Evolutionary conservation across 257 asterid species (phyloP).

Genomic region (Lycium barbarum): DNA sequence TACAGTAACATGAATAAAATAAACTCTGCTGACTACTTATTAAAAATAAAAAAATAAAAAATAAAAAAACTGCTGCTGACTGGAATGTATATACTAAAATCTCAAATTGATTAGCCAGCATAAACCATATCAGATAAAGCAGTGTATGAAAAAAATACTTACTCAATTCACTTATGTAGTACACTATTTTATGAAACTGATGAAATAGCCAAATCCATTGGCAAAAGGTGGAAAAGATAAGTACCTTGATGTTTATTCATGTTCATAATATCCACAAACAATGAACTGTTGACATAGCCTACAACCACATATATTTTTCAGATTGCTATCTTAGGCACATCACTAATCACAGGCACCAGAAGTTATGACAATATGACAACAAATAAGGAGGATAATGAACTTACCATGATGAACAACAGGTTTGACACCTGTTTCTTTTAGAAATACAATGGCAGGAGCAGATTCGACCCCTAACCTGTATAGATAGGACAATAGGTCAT

Average conservation of each 20-base stretch:
- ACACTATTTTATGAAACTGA: slow-evolving; percentile 10
- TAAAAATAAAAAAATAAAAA: too few species aligned
- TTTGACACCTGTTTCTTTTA: slow-evolving; percentile 90
- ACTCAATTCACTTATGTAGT: background rate
- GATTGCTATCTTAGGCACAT: slow-evolving; percentile 36
- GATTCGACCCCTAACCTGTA: slow-evolving; percentile 90
- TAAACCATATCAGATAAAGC: background rate
- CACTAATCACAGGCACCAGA: slow-evolving; percentile 11
- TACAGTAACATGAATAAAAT: slow-evolving; percentile 4
- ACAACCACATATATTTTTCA: slow-evolving; percentile 48
- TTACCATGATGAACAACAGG: slow-evolving; percentile 85
- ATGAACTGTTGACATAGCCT: slow-evolving; percentile 81
- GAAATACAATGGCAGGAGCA: slow-evolving; percentile 88
- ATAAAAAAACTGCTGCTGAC: slow-evolving; percentile 4
- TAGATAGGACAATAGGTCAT: slow-evolving; percentile 31
- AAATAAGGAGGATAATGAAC: slow-evolving; percentile 35
- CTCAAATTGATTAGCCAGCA: slow-evolving; percentile 11
- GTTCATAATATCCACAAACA: slow-evolving; percentile 84
- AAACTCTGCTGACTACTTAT: background rate
- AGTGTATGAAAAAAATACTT: background rate
- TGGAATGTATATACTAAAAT: slow-evolving; percentile 1
- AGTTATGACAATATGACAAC: background rate
- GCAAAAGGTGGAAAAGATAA: slow-evolving; percentile 30
- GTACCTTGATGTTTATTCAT: slow-evolving; percentile 84
- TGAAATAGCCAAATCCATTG: background rate